Base-by-base conservation (phyloP, 169 alveolate genomes). In the Babesia bovis region DNA sequence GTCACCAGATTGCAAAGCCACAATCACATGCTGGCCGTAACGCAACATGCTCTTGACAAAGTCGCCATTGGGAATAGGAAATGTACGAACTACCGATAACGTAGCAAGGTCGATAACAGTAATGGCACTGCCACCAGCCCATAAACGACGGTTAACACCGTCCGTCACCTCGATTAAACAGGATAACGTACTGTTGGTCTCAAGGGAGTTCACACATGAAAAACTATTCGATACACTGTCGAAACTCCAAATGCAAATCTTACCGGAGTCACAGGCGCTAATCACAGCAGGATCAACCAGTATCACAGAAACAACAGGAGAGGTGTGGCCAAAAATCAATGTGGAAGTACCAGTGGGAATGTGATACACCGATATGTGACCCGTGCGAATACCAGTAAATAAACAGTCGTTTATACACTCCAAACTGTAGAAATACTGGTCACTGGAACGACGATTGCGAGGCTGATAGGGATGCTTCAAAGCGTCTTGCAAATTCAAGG, bases 271-370 rank as follows among this genome's bases (percentile, higher is more conserved):
- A 44, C 88, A 81, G 3, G 75, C 83, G 35, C 73, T 60, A 45
- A 81, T 12, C 17, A 81, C 84, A 13, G 71, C 71, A 21, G 66
- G 15, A 4, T 81, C 88, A 13, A 81, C 66, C 42, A 81, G 50
- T 25, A 56, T 81, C 17, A 72, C 53, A 1, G 53, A 12, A 3
- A 30, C 68, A 49, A 81, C 88, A 15, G 88, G 84, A 17, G 53
- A 40, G 23, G 47, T 23, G 68, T 81, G 88, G 17, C 88, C 88
- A 35, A 70, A 41, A 19, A 81, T 40, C 57, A 81, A 58, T 10
- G 88, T 81, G 57, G 84, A 81, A n/a, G 61, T 81, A 21, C 84
- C 85, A 15, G 83, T 81, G 36, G 83, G 83, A 6, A 81, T 28
- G 47, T 81, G 88, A 72, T 28, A 66, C 25, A 81, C 88, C 32